Percentiles rank a stretch among this genome's conserved stretches.
Evolutionary conservation across 371 early-diverging fungal species (phyloP).

Genomic region (Basidiobolus meristosporus): DNA sequence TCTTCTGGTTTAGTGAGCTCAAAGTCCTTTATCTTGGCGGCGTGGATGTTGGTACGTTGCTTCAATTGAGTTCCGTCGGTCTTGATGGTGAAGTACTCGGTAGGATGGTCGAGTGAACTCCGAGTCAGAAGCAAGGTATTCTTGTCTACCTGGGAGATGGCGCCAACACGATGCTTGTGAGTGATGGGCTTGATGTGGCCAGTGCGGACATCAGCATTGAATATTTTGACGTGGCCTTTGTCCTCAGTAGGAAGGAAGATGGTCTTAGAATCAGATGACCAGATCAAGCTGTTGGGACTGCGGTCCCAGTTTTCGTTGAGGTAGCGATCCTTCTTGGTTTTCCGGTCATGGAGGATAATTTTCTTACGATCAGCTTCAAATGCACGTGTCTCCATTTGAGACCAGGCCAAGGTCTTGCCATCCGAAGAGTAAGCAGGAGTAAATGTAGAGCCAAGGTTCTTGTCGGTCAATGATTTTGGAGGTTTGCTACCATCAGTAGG

Average conservation of each 20-base stretch:
- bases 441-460: constrained; percentile 37
- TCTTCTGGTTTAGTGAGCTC: constrained; percentile 25
- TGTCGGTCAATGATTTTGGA: constrained; percentile 24
- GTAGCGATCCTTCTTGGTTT: constrained; percentile 5
- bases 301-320: constrained; percentile 14
- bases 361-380: constrained; percentile 66
- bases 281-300: constrained; percentile 19
- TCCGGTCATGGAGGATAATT: constrained; percentile 16
- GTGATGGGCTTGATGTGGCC: too few relatives aligned
- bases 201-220: too few relatives aligned
- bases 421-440: constrained; percentile 38
- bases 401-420: constrained; percentile 36
- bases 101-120: too few relatives aligned
- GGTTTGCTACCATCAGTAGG: constrained; percentile 16
- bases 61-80: too few relatives aligned
- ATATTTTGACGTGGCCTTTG: too few relatives aligned
- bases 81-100: too few relatives aligned
- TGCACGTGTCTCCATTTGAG: constrained; percentile 48
- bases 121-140: too few relatives aligned
- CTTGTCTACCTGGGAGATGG: too few relatives aligned
- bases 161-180: too few relatives aligned
- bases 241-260: too few relatives aligned
- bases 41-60: constrained; percentile 13
- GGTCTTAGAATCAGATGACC: too few relatives aligned
- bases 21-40: constrained; percentile 7